phyloP scores from a whole-genome alignment of 345 rosid species.

The Bruguiera gymnorhiza region DNA sequence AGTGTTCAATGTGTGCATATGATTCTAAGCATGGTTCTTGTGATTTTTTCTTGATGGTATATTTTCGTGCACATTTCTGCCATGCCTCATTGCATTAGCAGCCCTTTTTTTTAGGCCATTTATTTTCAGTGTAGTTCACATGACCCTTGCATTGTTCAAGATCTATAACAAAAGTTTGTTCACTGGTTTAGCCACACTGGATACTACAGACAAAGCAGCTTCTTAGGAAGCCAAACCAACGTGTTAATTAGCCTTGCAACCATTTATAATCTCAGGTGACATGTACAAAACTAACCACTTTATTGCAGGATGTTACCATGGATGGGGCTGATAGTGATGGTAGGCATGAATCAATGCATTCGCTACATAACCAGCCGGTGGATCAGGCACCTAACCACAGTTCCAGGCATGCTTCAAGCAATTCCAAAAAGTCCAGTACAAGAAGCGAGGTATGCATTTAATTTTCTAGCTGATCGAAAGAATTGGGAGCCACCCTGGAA shows the following conservation, averaged over 20 bases:
- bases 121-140: not conserved
- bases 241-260: not conserved
- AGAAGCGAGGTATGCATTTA: constrained; percentile 62
- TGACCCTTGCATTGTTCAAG: not conserved
- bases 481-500: not conserved
- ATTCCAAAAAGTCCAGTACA: constrained; percentile 52
- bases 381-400: constrained; percentile 37
- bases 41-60: too few species aligned
- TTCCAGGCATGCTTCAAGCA: constrained; percentile 30
- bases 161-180: not conserved
- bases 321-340: constrained; percentile 36
- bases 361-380: constrained; percentile 33
- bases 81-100: too few species aligned
- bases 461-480: not conserved
- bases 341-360: constrained; percentile 33
- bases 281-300: not conserved
- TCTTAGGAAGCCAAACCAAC: not conserved
- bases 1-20: too few species aligned
- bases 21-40: too few species aligned
- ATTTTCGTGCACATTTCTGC: too few species aligned
- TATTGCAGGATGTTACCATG: constrained; percentile 35
- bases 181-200: too few species aligned
- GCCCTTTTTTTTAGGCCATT: too few species aligned
- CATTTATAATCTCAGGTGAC: not conserved
- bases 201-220: not conserved